phyloP scores from a whole-genome alignment of 768 basidiomycete genomes.

The Podaxis rugospora region DNA sequence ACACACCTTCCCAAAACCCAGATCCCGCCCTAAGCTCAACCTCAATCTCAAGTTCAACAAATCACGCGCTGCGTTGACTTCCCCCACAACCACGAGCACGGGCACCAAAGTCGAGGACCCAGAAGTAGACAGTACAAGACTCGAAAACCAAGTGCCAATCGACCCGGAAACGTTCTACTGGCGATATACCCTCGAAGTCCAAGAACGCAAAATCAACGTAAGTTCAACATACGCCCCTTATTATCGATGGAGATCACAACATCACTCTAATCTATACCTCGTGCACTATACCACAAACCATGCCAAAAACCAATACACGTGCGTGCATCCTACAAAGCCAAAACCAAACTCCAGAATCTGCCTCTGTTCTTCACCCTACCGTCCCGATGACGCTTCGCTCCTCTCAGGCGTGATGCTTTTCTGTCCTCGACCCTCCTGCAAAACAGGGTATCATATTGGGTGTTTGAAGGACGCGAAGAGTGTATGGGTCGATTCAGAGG shows the following conservation, averaged over 20 bases:
- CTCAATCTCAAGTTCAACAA: not conserved
- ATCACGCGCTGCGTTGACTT: not conserved
- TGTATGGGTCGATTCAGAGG: constrained; percentile 18
- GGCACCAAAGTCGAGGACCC: constrained; percentile 28
- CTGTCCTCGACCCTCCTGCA: constrained; percentile 49
- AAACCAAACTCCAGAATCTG: constrained; percentile 36
- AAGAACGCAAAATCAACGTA: constrained; percentile 30
- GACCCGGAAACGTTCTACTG: constrained; percentile 37
- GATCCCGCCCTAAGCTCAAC: not conserved
- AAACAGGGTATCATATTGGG: constrained; percentile 40
- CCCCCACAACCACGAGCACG: constrained; percentile 16
- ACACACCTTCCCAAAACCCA: not conserved
- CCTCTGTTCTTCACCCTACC: constrained; percentile 42
- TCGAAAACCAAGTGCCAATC: constrained; percentile 36
- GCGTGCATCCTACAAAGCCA: constrained; percentile 27
- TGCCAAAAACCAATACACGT: not conserved
- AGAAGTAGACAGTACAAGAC: not conserved
- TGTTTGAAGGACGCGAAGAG: constrained; percentile 33
- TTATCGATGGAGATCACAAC: too few relatives aligned
- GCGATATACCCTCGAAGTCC: constrained; percentile 40
- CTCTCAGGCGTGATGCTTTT: constrained; percentile 41
- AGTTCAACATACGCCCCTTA: constrained; percentile 6
- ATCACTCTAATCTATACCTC: not conserved
- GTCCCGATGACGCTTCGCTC: constrained; percentile 29
- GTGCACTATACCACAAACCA: not conserved